Evolutionary conservation across 1,139 yeast genomes (phyloP), one percentile per base, ranked within the genome.

Genomic region (Saccharomyces hybrid): DNA sequence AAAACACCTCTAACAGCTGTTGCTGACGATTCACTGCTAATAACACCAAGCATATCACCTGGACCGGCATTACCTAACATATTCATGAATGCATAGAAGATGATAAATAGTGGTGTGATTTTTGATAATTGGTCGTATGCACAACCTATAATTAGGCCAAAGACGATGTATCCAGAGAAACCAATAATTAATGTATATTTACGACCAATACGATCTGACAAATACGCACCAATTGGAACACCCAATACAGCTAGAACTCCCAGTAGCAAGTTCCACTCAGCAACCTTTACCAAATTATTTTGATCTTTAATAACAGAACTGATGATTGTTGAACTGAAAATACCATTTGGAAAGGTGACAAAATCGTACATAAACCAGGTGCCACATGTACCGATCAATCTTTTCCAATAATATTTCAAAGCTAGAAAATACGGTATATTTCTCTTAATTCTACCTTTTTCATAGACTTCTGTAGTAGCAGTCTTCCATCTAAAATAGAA

Each of bases 361-460:
- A 91, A 89, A 73, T 91, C 96, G 69, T 91, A 91, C 64, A 89
- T 76, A 75, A 88, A 90, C 98, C 98, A 91, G 63, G 91, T 81
- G 56, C 86, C 66, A 3, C 95, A 77, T 46, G 89, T 86, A 54
- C 88, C 75, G 6, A 76, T 53, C 57, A 90, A 75, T 69, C 97
- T 82, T 65, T 86, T 85, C 88, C 96, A 86, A 73, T 91, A 91
- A 69, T 84, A 88, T 72, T 87, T 89, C 64, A 88, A 60, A 53
- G 86, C 79, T 49, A 84, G 75, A 73, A 78, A 71, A 73, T 86
- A 81, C 50, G 97, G 97, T 61, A 84, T 80, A 34, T 79, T 81
- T 9, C n/a, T 38, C 9, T 16, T 38, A 12, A 38, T 38, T 16
- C 44, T 38, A 16, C 44, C 44, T 38, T 38, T 38, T 38, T 38